These are phyloP conservation scores for Amanita polypyramis DNA, from an alignment of 768 basidiomycete genomes.

Conservation along the genomic window DNA sequence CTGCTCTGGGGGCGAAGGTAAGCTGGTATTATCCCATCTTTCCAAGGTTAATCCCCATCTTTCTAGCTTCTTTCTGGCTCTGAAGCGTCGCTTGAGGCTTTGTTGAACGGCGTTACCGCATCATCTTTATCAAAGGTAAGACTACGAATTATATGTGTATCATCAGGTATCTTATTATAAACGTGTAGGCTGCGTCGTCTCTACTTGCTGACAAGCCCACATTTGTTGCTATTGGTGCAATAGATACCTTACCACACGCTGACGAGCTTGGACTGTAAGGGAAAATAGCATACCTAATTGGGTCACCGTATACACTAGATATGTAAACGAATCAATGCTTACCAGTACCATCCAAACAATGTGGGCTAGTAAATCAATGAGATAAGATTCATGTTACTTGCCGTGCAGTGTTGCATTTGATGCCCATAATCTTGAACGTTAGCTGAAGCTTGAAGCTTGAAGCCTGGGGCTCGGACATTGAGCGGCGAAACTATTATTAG, in stretches of 20 bases:
- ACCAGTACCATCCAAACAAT: neutral
- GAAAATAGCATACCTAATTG: neutral
- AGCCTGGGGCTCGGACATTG: too few relatives aligned
- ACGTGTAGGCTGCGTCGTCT: constrained; percentile 9
- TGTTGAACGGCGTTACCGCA: constrained; percentile 61
- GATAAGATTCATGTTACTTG: neutral
- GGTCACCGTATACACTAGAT: neutral
- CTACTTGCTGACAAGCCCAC: constrained; percentile 75
- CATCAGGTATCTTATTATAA: too few relatives aligned
- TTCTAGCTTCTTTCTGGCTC: constrained; percentile 47
- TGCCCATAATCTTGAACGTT: neutral
- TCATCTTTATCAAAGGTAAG: constrained; percentile 63
- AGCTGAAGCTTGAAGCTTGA: too few relatives aligned
- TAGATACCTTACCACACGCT: constrained; percentile 64
- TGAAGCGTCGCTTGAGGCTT: constrained; percentile 44
- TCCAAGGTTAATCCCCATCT: neutral
- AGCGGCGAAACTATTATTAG: too few relatives aligned
- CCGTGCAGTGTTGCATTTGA: neutral
- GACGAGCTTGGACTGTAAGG: constrained; percentile 74
- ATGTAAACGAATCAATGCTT: neutral
- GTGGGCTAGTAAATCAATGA: neutral
- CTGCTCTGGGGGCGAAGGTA: constrained; percentile 57
- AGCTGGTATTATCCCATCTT: constrained; percentile 12
- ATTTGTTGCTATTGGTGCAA: constrained; percentile 78
- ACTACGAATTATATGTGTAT: neutral